phyloP scores from a whole-genome alignment of 768 basidiomycete species.

The Chalciporus pseudorubinellus region DNA sequence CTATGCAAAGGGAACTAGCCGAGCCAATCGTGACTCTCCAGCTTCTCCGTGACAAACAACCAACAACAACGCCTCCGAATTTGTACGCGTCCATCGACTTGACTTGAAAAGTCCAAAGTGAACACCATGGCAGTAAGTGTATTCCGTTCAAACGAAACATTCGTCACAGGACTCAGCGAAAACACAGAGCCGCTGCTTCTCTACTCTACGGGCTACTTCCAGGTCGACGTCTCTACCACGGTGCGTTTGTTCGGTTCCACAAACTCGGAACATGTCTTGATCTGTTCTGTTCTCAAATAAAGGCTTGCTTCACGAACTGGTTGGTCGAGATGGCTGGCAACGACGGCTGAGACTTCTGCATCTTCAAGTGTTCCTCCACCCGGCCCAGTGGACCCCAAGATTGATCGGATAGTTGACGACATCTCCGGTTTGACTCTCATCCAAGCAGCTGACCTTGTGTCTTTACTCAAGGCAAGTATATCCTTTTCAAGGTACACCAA shows the following conservation, averaged over 20 bases:
- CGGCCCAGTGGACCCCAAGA: conserved; percentile 54
- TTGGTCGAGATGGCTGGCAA: conserved; percentile 56
- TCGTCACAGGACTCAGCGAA: background rate
- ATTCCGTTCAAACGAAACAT: background rate
- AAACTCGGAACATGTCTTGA: background rate
- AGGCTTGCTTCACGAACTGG: conserved; percentile 29
- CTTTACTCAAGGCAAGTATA: conserved; percentile 75
- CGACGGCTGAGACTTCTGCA: conserved; percentile 44
- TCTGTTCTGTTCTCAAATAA: background rate
- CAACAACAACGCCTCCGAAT: conserved; percentile 24
- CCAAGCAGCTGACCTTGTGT: conserved; percentile 93
- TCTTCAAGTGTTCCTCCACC: conserved; percentile 43
- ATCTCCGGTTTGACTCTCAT: conserved; percentile 86
- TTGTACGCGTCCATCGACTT: conserved; percentile 11
- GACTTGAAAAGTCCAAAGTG: conserved; percentile 9
- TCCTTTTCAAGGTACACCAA: background rate
- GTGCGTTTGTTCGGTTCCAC: background rate
- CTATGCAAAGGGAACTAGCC: background rate
- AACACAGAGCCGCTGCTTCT: conserved; percentile 21
- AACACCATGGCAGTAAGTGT: conserved; percentile 29
- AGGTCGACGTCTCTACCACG: conserved; percentile 16
- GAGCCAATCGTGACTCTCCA: background rate
- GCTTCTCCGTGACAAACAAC: conserved; percentile 8
- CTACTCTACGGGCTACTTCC: conserved; percentile 16
- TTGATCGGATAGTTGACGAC: conserved; percentile 86